A percentile compares a stretch with the other conserved stretches of the same genome.
Evolutionary conservation across 805 yeast species (phyloP).

Genomic region (Saccharomycopsis microspora): DNA sequence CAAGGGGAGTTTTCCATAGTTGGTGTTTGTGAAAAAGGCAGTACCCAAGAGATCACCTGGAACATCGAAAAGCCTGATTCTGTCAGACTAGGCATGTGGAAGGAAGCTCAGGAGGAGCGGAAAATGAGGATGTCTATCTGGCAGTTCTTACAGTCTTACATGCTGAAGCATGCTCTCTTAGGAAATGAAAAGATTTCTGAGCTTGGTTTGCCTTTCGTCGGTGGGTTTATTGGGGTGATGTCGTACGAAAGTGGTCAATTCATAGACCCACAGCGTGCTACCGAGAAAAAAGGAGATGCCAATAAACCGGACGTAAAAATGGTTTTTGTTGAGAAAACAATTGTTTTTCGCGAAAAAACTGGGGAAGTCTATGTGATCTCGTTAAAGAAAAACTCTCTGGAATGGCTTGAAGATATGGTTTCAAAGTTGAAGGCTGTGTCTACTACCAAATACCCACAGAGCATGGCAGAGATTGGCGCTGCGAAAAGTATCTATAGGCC

Average conservation of each 20-base stretch:
- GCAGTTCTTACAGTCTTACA: constrained; percentile 37
- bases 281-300: neutral
- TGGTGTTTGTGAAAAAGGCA: constrained; percentile 45
- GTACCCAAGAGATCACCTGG: constrained; percentile 21
- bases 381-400: constrained; percentile 30
- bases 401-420: constrained; percentile 19
- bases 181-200: neutral
- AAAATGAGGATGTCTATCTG: constrained; percentile 30
- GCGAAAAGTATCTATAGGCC: constrained; percentile 32
- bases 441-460: constrained; percentile 3
- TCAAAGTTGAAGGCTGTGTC: neutral
- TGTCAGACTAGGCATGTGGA: neutral
- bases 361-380: constrained; percentile 42
- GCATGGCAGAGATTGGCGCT: neutral
- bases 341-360: constrained; percentile 40
- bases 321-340: constrained; percentile 54
- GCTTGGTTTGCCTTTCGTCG: constrained; percentile 59
- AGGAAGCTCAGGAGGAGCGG: neutral
- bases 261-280: constrained; percentile 14
- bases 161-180: constrained; percentile 26
- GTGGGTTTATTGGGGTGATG: constrained; percentile 83
- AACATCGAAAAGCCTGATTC: neutral
- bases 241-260: constrained; percentile 81
- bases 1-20: constrained; percentile 64
- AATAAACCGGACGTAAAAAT: constrained; percentile 59